Evolutionary conservation across 1,284 basidiomycete genomes (phyloP), one percentile per base, ranked within the genome.

Genomic region (Irpex sp.): DNA sequence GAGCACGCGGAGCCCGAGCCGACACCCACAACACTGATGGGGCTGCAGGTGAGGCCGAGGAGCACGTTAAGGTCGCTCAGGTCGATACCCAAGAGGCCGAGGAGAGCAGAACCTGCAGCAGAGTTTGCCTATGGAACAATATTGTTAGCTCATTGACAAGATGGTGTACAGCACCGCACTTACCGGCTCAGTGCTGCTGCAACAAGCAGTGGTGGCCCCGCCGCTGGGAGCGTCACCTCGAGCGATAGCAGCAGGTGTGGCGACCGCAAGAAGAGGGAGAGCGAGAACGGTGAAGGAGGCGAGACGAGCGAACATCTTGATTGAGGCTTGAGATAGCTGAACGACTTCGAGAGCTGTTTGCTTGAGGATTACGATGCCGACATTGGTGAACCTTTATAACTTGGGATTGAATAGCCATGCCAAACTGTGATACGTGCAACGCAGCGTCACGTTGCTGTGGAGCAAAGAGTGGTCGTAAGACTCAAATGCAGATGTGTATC

Each of bases 251-350:
- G 59, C 54, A 21, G 62, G 59, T 56, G 62, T 64, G 62, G 62
- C 62, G 59, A 54, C 59, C 62, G 62, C 62, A 64, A 64, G 54
- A 57, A 64, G 59, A 8, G 62, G 52, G 49, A 64, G 58, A 55
- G 59, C 52, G 62, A 64, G 59, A 17, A 55, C 11, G 15, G 26
- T 31, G 51, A 54, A 54, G 19, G 26, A 40, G 40, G 58, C 44
- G 59, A 64, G 19, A 44, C 59, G 62, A 61, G 62, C 40, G 59
- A 64, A 64, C 62, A 64, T 64, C 37, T 62, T 62, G 61, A 52
- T 9, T 17, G 26, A 31, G 55, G 11, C 2, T 54, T 47, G 17
- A n/a, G 44, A 36, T 52, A 52, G 60, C 51, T 55, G 36, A 47
- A 57, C 38, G 36, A 55, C 44, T 48, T 31, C 15, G 52, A 56